Conservation (phyloP, 1,284 basidiomycete genomes). For the Farysia itapuensis region DNA sequence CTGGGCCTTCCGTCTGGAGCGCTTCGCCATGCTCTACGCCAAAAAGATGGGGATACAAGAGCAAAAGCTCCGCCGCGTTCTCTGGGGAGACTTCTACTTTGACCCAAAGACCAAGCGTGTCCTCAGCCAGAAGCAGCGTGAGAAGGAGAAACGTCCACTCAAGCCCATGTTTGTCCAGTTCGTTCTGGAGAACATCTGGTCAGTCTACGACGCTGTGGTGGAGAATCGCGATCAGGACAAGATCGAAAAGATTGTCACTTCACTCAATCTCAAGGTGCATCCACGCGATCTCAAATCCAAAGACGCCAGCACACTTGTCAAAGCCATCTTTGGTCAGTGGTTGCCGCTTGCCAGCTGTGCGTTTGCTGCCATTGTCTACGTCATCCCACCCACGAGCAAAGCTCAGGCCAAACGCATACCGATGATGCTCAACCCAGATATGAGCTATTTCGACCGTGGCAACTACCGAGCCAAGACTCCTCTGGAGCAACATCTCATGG, state of each 20-base stretch:
- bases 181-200: slow-evolving; percentile 95
- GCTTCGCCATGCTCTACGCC: slow-evolving; percentile 90
- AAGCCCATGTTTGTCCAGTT: slow-evolving; percentile 99
- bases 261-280: slow-evolving; percentile 79
- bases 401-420: slow-evolving; percentile 85
- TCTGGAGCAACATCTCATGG: slow-evolving; percentile 79
- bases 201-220: slow-evolving; percentile 69
- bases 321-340: slow-evolving; percentile 92
- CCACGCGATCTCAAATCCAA: slow-evolving; percentile 90
- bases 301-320: slow-evolving; percentile 80
- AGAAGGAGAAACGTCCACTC: slow-evolving; percentile 69
- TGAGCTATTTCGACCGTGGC: slow-evolving; percentile 63
- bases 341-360: slow-evolving; percentile 88
- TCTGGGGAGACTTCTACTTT: slow-evolving; percentile 98
- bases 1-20: slow-evolving; percentile 93
- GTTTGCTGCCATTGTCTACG: slow-evolving; percentile 87
- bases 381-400: slow-evolving; percentile 80
- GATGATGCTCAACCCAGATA: slow-evolving; percentile 86
- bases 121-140: slow-evolving; percentile 83
- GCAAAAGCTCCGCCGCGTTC: slow-evolving; percentile 76
- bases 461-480: slow-evolving; percentile 29
- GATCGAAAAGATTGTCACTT: slow-evolving; percentile 81
- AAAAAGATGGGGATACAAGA: slow-evolving; percentile 90
- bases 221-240: slow-evolving; percentile 65
- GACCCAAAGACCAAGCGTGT: slow-evolving; percentile 95